Conservation (phyloP, 352 stramenopile genomes). For the Phytophthora macrochlamydospora region DNA sequence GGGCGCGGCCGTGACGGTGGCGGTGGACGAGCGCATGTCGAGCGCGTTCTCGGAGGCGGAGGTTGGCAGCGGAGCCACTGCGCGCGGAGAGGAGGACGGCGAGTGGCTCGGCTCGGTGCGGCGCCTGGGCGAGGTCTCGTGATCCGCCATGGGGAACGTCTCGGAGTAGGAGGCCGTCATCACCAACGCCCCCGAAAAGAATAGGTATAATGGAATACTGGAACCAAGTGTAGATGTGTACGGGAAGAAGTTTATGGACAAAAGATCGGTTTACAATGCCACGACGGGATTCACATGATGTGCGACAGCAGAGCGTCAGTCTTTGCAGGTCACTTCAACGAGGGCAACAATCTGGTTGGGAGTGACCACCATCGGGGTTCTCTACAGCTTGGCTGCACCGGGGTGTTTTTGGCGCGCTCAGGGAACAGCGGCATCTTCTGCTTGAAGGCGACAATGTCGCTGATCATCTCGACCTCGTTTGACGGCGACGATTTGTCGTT, state of each 20-base stretch:
- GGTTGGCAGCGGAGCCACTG: slow-evolving; percentile 8
- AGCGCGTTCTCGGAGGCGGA: slow-evolving; percentile 13
- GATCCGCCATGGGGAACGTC: slow-evolving; percentile 16
- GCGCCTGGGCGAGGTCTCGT: slow-evolving; percentile 6
- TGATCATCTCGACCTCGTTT: slow-evolving; percentile 38
- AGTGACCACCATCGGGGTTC: not conserved
- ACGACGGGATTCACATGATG: slow-evolving; percentile 1
- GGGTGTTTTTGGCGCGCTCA: slow-evolving; percentile 39
- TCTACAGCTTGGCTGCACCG: slow-evolving; percentile 20
- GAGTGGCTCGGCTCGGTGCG: slow-evolving; percentile 10
- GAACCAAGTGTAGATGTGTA: not conserved
- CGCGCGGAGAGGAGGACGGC: slow-evolving; percentile 22
- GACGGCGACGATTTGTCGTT: not conserved
- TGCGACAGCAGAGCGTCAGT: not conserved
- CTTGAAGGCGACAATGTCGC: slow-evolving; percentile 65
- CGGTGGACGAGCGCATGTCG: slow-evolving; percentile 11
- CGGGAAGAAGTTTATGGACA: not conserved
- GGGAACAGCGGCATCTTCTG: slow-evolving; percentile 70
- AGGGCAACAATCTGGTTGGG: not conserved
- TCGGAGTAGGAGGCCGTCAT: not conserved
- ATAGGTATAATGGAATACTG: too few species aligned
- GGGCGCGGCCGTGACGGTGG: slow-evolving; percentile 6
- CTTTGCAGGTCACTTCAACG: not conserved
- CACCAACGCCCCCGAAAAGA: not conserved
- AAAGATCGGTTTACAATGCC: not conserved